Evolutionary conservation across 805 yeast genomes (phyloP), one percentile per base, ranked within the genome.

Genomic region (Wickerhamomyces chambardii): DNA sequence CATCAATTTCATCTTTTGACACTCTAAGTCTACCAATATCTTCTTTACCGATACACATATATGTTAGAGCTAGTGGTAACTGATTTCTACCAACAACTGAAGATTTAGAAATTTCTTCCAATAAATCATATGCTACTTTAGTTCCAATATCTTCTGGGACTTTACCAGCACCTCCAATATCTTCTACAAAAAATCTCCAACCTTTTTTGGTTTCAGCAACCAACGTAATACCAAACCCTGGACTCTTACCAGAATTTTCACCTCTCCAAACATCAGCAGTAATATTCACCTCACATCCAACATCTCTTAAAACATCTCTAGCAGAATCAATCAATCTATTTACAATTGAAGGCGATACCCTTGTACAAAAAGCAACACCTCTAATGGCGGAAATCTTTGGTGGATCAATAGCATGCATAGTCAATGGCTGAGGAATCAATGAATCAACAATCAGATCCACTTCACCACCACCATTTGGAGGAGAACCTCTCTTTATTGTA

Each of bases 251-350:
- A 2, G 95, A 75, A 53, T 84, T 92, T 39, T 86, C 97, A 29
- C 98, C 98, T 54, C 96, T 73, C 80, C 97, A 90, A 17, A 85
- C 97, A 59, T 92, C 99, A 1, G 97, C 90, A 15, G 95, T 85
- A 38, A 92, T 85, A 58, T 84, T 85, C 2, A 94, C 95, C 53
- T 89, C 97, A 39, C 90, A 83, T 1, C 87, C 86, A 0, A 90
- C 78, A n/a, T 73, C 70, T 47, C 73, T 73, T 38, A 90, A 67
- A 4, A 78, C 81, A n/a, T 57, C 61, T 53, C 95, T 72, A 1
- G 95, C 87, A 12, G 84, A 65, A 43, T 90, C 97, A 30, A 90
- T 84, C 59, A 87, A 71, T 59, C 98, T 72, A 61, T 90, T 92
- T 16, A 86, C 97, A 33, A 83, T 75, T 2, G 95, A 84, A 15